phyloP scores from a whole-genome alignment of 2,329 filamentous ascomycete genomes.

The Arthrobotrys iridis region DNA sequence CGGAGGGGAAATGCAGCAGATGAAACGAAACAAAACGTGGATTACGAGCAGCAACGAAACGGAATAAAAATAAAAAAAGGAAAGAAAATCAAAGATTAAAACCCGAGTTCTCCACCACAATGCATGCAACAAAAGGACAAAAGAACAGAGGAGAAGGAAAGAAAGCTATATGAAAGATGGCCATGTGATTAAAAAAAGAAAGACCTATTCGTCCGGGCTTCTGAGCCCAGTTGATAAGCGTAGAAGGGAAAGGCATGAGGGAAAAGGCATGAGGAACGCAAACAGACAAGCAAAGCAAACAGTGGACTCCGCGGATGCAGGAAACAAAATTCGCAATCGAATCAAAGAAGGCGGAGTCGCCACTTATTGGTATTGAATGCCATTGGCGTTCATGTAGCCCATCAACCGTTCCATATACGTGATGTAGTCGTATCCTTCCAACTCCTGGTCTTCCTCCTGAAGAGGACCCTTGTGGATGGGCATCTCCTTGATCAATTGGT shows the following conservation, averaged over 20 bases:
- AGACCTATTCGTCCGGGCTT: not conserved
- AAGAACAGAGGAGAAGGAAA: not conserved
- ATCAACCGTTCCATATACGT: conserved; percentile 94
- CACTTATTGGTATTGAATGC: conserved; percentile 6
- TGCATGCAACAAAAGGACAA: conserved; percentile 15
- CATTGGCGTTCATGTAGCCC: conserved; percentile 57
- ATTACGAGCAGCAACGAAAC: conserved; percentile 16
- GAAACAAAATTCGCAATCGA: not conserved
- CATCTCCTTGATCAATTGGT: conserved; percentile 87
- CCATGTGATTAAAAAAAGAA: conserved; percentile 6
- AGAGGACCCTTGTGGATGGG: conserved; percentile 77
- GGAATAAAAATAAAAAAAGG: conserved; percentile 10
- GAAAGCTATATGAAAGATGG: not conserved
- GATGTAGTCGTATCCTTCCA: conserved; percentile 85
- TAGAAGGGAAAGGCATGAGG: not conserved
- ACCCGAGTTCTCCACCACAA: conserved; percentile 16
- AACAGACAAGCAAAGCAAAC: not conserved
- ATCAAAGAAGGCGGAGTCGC: conserved; percentile 68
- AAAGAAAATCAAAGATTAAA: conserved; percentile 17
- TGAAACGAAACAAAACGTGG: not conserved
- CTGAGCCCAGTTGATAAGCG: not conserved
- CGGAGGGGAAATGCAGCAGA: not conserved
- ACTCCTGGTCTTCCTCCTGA: conserved; percentile 82
- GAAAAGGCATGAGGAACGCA: not conserved
- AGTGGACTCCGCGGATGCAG: conserved; percentile 12